Percentiles rank a stretch among this genome's conserved stretches.
Conservation (phyloP, 192 early-diverging fungal genomes). For the Coemansia umbellata region DNA sequence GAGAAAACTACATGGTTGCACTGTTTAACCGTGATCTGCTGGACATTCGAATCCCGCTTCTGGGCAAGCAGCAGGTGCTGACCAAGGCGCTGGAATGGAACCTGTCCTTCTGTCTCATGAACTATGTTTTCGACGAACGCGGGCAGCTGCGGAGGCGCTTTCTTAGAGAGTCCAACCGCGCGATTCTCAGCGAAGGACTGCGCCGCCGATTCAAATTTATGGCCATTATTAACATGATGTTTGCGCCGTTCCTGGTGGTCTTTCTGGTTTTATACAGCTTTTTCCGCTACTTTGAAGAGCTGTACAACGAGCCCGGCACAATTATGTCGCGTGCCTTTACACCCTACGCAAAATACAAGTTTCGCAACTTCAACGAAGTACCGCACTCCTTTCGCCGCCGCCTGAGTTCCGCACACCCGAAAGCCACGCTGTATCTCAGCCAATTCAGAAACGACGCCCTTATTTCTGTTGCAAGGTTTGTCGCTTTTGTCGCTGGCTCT, state of each 20-base stretch:
- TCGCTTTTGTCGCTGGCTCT: constrained; percentile 84
- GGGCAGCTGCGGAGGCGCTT: constrained; percentile 81
- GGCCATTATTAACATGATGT: constrained; percentile 79
- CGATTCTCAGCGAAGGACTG: constrained; percentile 62
- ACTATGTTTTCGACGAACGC: constrained; percentile 84
- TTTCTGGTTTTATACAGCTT: constrained; percentile 81
- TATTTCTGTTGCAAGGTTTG: constrained; percentile 77
- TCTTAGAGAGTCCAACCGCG: constrained; percentile 65
- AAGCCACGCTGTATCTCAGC: constrained; percentile 77
- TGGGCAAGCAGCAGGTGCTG: constrained; percentile 60
- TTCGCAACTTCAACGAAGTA: constrained; percentile 97
- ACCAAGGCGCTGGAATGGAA: constrained; percentile 93
- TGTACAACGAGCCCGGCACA: constrained; percentile 72
- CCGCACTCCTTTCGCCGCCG: constrained; percentile 83
- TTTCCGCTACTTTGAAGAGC: constrained; percentile 91
- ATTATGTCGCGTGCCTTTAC: constrained; percentile 80
- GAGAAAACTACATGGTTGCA: constrained; percentile 96
- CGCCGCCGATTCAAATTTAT: constrained; percentile 80
- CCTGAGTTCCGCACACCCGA: constrained; percentile 65
- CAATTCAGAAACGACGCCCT: constrained; percentile 88
- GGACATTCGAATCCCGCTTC: constrained; percentile 67
- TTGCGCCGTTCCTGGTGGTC: constrained; percentile 82
- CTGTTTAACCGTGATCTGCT: constrained; percentile 91
- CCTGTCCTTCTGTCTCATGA: constrained; percentile 77
- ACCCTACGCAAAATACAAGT: constrained; percentile 85